phyloP scores from a whole-genome alignment of 2,329 filamentous ascomycete genomes.

The Sporothrix dimorphospora region DNA sequence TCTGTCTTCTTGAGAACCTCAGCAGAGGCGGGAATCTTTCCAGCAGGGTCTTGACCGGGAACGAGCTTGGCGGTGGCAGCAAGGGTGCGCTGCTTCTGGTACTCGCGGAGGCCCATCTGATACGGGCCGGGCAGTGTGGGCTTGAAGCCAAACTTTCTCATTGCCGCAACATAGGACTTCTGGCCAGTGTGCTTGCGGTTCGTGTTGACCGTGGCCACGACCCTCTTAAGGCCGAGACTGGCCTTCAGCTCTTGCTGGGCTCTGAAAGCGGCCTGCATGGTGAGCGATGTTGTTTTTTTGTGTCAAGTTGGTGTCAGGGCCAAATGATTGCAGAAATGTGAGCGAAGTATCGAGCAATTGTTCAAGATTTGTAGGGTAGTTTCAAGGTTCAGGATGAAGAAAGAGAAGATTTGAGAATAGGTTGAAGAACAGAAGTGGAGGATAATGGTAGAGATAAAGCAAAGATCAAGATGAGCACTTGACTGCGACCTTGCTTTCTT shows the following conservation, averaged over 20 bases:
- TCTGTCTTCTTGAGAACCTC: constrained; percentile 50
- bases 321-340: neutral
- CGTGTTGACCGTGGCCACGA: constrained; percentile 58
- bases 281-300: neutral
- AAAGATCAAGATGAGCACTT: neutral
- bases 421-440: neutral
- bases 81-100: constrained; percentile 38
- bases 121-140: constrained; percentile 58
- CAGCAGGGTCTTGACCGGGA: constrained; percentile 37
- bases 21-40: constrained; percentile 38
- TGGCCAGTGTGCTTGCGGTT: constrained; percentile 62
- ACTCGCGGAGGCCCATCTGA: constrained; percentile 49
- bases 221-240: constrained; percentile 47
- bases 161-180: constrained; percentile 64
- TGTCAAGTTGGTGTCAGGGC: neutral
- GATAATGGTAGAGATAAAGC: neutral
- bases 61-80: constrained; percentile 53
- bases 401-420: neutral
- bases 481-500: neutral
- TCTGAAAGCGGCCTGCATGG: constrained; percentile 43
- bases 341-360: neutral
- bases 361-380: neutral
- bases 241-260: constrained; percentile 43
- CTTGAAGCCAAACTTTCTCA: constrained; percentile 57
- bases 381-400: neutral